Conservation (phyloP, 257 asterid species). For the Rubia yunnanensis region DNA sequence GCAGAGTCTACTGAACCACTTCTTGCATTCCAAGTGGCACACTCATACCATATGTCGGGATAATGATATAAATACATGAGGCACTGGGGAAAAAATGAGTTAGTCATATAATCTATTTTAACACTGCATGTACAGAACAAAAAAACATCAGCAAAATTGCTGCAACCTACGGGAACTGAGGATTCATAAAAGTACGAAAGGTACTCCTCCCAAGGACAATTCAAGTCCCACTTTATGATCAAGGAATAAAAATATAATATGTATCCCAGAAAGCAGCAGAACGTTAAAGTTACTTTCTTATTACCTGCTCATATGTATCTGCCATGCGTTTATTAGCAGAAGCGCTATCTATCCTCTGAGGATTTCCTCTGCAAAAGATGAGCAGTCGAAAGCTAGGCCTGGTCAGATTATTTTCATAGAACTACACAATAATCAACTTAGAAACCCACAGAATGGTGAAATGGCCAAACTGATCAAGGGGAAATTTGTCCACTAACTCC, state of each 20-base stretch:
- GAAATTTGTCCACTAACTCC: not conserved
- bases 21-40: slow-evolving; percentile 90
- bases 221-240: not conserved
- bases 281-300: slow-evolving; percentile 13
- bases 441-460: not conserved
- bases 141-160: no score
- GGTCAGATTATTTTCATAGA: not conserved
- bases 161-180: not conserved
- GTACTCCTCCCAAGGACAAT: not conserved
- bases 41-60: slow-evolving; percentile 98
- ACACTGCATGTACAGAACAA: not conserved
- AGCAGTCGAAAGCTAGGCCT: slow-evolving; percentile 6
- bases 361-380: slow-evolving; percentile 63
- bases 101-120: slow-evolving; percentile 17
- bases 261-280: not conserved
- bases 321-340: slow-evolving; percentile 71
- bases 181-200: not conserved
- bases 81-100: slow-evolving; percentile 49
- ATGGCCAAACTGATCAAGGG: not conserved
- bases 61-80: slow-evolving; percentile 94
- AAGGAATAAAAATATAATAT: not conserved
- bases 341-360: slow-evolving; percentile 85
- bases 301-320: slow-evolving; percentile 90
- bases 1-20: slow-evolving; percentile 80
- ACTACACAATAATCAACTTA: not conserved